phyloP scores from a whole-genome alignment of 2,329 filamentous ascomycete species.

The Aspergillus luchuensis region DNA sequence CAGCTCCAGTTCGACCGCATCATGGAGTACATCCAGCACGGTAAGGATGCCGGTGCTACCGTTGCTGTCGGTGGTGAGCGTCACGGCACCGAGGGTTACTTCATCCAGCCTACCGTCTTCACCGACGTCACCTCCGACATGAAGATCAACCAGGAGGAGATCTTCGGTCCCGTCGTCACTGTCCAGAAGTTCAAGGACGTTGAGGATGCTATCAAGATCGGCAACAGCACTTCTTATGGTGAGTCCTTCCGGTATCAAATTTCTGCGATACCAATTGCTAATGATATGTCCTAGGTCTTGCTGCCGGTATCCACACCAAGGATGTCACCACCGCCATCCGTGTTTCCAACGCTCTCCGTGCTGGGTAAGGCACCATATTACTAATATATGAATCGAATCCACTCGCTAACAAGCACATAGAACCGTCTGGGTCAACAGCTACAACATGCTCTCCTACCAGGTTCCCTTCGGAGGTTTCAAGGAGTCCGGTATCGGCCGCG shows the following conservation, averaged over 20 bases:
- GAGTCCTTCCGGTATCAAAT: background rate
- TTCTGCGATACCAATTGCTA: background rate
- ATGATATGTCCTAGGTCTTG: constrained; percentile 49
- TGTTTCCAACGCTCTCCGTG: constrained; percentile 68
- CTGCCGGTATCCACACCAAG: constrained; percentile 73
- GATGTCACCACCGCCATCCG: constrained; percentile 79
- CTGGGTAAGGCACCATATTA: constrained; percentile 62
- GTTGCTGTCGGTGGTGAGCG: constrained; percentile 68
- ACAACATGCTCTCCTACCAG: constrained; percentile 66
- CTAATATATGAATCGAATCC: constrained; percentile 6
- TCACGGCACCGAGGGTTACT: constrained; percentile 77
- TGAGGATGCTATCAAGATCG: constrained; percentile 67
- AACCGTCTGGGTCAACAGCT: constrained; percentile 66
- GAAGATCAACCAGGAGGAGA: constrained; percentile 75
- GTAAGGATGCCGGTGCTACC: constrained; percentile 65
- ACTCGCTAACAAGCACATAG: constrained; percentile 14
- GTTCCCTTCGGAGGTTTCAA: constrained; percentile 49
- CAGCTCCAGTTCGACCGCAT: constrained; percentile 83
- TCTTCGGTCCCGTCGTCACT: constrained; percentile 77
- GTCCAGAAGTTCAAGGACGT: constrained; percentile 74
- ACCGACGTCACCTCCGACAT: constrained; percentile 71
- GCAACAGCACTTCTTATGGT: constrained; percentile 73
- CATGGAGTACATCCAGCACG: constrained; percentile 69
- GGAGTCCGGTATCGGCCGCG: constrained; percentile 47
- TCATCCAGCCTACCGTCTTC: constrained; percentile 83